Base-by-base conservation (phyloP, 192 early-diverging fungal species). In the Gonapodya sp. region DNA sequence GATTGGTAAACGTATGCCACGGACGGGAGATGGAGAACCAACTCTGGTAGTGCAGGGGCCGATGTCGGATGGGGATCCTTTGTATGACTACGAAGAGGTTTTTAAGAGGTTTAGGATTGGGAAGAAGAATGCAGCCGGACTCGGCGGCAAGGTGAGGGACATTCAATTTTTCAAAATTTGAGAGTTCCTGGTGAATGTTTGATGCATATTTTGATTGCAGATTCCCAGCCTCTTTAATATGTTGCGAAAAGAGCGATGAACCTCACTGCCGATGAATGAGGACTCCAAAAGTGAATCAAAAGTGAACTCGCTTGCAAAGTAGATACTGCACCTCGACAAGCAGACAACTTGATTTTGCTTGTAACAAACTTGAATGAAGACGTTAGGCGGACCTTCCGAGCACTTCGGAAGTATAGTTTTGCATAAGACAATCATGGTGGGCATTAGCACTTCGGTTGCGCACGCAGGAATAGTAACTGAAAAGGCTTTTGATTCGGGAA, bases 11-110 rank as follows among this genome's bases (percentile, higher is more conserved):
- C 8, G 46, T 16, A 16, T 64, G 24, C 31, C 37, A 35, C 74
- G 80, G 79, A 81, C 80, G 0, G 80, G 80, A 24, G 31, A 33
- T 33, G 91, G 90, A 31, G 86, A 91, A 31, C 87, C 91, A 1
- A 93, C 94, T 0, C 82, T 94, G 81, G 87, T 95, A 1, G 87
- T 87, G 31, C 90, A 94, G 79, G 80, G 35, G n/a, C 80, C 80
- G 33, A 33, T 81, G 73, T 35, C 34, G 35, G 1, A 81, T 32
- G 79, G 79, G 32, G 80, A 81, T 80, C 80, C 80, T 1, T 36
- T 81, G 24, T 77, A 34, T 18, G 75, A 31, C 34, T 18, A 32
- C 34, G 75, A 77, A 33, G 75, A 18, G 18, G 34, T 34, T 18
- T 77, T 77, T 33, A 77, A 77, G 75, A 18, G 34, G 75, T 77